Evolutionary conservation across 1,139 yeast species (phyloP).

Genomic region (Kluyveromyces sp.): DNA sequence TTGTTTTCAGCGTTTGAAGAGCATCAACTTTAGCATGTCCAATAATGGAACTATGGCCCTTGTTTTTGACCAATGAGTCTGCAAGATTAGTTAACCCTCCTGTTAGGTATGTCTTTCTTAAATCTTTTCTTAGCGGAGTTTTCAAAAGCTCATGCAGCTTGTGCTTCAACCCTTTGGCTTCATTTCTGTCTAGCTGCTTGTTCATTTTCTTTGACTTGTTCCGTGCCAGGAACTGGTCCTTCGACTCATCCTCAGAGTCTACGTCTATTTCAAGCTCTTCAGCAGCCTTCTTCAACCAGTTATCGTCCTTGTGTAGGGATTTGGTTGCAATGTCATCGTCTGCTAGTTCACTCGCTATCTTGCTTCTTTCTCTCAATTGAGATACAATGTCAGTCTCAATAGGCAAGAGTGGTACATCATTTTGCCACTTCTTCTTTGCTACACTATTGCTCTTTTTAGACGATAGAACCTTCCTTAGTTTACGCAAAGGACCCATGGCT

Average conservation of each 20-base stretch:
- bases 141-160: conserved; percentile 53
- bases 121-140: conserved; percentile 59
- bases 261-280: conserved; percentile 79
- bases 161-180: conserved; percentile 42
- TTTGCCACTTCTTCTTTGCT: conserved; percentile 37
- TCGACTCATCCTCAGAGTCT: conserved; percentile 49
- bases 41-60: conserved; percentile 59
- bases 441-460: conserved; percentile 25
- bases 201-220: conserved; percentile 55
- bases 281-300: conserved; percentile 87
- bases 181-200: conserved; percentile 47
- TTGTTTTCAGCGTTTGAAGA: conserved; percentile 50
- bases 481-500: conserved; percentile 77
- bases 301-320: conserved; percentile 60
- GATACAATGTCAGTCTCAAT: conserved; percentile 67
- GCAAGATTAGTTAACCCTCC: conserved; percentile 83
- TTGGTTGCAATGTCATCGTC: conserved; percentile 58
- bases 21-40: conserved; percentile 71
- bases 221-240: conserved; percentile 60
- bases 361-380: conserved; percentile 64
- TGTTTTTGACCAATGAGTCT: conserved; percentile 68
- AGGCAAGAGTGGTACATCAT: conserved; percentile 66
- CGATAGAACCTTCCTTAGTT: conserved; percentile 59
- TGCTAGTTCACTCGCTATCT: conserved; percentile 64
- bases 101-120: conserved; percentile 71